A percentile compares a stretch with the other conserved stretches of the same genome.
These are phyloP conservation scores for Mucor mucedo DNA, from an alignment of 371 early-diverging fungal species.

Conservation along the genomic window DNA sequence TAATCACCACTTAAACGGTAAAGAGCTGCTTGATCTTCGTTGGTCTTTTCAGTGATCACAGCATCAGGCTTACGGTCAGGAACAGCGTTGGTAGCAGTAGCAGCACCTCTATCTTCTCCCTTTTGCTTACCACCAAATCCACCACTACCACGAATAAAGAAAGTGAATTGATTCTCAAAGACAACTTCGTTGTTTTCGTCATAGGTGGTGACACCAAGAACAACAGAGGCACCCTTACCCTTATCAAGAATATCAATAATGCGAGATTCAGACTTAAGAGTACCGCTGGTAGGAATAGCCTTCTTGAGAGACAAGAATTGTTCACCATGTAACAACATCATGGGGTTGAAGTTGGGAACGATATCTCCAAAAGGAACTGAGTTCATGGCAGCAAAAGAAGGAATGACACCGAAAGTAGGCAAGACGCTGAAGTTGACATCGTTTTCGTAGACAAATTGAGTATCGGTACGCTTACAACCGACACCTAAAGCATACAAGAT, in stretches of 20 bases:
- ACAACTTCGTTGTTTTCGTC: conserved; percentile 82
- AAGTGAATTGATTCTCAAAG: conserved; percentile 87
- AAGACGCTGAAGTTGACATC: conserved; percentile 77
- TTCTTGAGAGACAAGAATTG: conserved; percentile 89
- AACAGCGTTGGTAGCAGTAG: conserved; percentile 71
- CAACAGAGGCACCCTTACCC: conserved; percentile 90
- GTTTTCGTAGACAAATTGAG: conserved; percentile 90
- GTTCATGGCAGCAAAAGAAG: conserved; percentile 77
- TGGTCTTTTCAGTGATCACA: conserved; percentile 81
- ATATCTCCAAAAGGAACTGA: conserved; percentile 74
- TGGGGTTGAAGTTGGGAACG: conserved; percentile 92
- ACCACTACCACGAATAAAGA: conserved; percentile 93
- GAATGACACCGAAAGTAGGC: conserved; percentile 93
- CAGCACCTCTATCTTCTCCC: conserved; percentile 76
- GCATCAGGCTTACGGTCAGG: conserved; percentile 89
- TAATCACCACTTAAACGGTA: conserved; percentile 91
- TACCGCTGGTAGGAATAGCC: conserved; percentile 85
- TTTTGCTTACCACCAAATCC: conserved; percentile 88
- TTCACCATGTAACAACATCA: conserved; percentile 98
- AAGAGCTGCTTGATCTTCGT: conserved; percentile 92
- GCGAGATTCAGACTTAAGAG: conserved; percentile 73
- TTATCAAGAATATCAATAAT: conserved; percentile 95
- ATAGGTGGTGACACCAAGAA: conserved; percentile 79
- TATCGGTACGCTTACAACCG: conserved; percentile 87
- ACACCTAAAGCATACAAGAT: conserved; percentile 95